Conservation (phyloP, 2,329 filamentous ascomycete genomes). For the Catunica adiposa region DNA sequence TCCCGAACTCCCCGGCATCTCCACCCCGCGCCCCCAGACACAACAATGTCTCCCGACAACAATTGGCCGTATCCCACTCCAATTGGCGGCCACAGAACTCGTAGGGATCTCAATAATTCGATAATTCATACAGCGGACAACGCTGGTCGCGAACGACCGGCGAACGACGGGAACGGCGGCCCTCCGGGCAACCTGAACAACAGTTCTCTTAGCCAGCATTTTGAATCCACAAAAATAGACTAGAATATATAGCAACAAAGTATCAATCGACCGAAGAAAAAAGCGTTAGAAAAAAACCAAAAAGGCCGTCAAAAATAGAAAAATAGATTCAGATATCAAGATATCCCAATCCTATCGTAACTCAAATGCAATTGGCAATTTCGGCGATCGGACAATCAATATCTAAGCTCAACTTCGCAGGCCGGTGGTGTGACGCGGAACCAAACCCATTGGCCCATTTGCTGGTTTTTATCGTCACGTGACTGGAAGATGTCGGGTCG, state of each 20-base stretch:
- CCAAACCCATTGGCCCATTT: background rate
- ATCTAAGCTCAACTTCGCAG: background rate
- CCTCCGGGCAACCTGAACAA: slow-evolving; percentile 43
- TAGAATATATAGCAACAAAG: background rate
- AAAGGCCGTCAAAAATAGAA: too few species aligned
- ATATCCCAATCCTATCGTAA: background rate
- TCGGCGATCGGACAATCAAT: background rate
- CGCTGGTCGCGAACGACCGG: slow-evolving; percentile 43
- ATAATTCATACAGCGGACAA: slow-evolving; percentile 40
- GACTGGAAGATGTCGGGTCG: background rate
- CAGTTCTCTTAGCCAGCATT: slow-evolving; percentile 51
- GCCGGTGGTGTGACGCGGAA: slow-evolving; percentile 12
- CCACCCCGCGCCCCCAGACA: background rate
- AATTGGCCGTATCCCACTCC: background rate
- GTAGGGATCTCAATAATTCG: slow-evolving; percentile 15
- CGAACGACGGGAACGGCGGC: slow-evolving; percentile 34
- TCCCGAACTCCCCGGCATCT: background rate
- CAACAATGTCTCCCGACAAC: background rate
- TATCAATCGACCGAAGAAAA: background rate
- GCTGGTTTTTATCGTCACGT: slow-evolving; percentile 6
- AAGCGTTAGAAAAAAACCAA: too few species aligned
- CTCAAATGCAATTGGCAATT: background rate
- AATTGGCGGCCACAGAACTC: too few species aligned
- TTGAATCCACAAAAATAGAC: slow-evolving; percentile 16
- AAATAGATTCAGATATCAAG: too few species aligned